Evolutionary conservation across 2,329 filamentous ascomycete species (phyloP).

Genomic region (Aureobasidium leucospermi): DNA sequence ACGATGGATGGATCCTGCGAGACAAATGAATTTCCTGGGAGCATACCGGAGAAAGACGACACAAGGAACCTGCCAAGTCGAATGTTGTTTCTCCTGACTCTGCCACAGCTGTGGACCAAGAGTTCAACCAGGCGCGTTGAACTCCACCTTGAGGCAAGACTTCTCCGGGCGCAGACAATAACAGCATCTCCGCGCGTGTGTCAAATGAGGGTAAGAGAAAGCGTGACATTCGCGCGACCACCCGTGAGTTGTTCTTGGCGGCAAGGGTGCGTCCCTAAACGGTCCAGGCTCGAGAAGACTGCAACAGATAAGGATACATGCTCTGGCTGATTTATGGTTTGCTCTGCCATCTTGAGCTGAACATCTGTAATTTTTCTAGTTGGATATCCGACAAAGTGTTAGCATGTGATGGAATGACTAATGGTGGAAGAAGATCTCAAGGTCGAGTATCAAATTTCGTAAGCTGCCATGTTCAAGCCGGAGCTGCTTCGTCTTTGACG

Average conservation of each 20-base stretch:
- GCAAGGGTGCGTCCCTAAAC: background rate
- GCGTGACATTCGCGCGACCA: background rate
- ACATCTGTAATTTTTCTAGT: background rate
- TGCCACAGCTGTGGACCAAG: background rate
- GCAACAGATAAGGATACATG: background rate
- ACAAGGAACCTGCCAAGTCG: background rate
- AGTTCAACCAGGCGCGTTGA: background rate
- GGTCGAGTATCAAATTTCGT: background rate
- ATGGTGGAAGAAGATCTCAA: background rate
- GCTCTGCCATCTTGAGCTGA: background rate
- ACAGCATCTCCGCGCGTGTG: background rate
- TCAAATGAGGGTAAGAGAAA: background rate
- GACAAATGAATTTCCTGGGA: background rate
- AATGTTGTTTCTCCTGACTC: background rate
- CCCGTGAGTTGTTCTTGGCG: background rate
- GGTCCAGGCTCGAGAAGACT: background rate
- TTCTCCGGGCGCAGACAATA: background rate
- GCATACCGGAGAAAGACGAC: background rate
- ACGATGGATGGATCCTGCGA: background rate
- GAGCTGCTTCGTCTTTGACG: background rate
- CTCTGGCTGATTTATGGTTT: background rate
- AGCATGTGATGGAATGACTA: background rate
- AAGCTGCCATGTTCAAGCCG: background rate
- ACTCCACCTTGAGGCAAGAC: background rate
- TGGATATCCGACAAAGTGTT: background rate